A percentile compares a stretch with the other conserved stretches of the same genome.
phyloP scores from a whole-genome alignment of 139 green algal genomes.

The Chlorella sorokiniana region DNA sequence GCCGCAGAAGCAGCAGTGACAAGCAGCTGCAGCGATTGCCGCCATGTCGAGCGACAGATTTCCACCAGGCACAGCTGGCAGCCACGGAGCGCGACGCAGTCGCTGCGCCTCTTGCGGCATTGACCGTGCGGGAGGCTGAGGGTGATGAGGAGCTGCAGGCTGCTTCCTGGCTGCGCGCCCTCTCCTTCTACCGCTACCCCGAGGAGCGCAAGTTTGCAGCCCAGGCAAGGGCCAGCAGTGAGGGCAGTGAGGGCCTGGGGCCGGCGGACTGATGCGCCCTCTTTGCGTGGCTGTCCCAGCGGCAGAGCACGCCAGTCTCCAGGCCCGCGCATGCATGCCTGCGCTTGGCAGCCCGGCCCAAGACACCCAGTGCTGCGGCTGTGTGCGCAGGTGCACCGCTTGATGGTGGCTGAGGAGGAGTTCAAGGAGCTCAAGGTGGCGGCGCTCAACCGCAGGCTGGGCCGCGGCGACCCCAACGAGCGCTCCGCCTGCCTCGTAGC shows the following conservation, averaged over 20 bases:
- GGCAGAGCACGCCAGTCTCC: no score
- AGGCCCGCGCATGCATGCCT: no score
- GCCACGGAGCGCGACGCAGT: neutral
- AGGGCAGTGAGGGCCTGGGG: no score
- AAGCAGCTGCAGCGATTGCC: neutral
- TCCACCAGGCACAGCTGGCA: slow-evolving; percentile 28
- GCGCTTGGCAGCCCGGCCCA: neutral
- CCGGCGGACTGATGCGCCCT: no score
- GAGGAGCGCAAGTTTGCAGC: slow-evolving; percentile 59
- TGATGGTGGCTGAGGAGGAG: slow-evolving; percentile 55
- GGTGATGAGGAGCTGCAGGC: slow-evolving; percentile 50
- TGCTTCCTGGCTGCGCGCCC: slow-evolving; percentile 43
- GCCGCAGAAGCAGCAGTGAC: neutral
- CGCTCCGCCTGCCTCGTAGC: slow-evolving; percentile 33
- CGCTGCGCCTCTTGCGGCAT: neutral
- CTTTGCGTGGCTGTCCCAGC: no score
- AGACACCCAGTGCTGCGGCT: no score
- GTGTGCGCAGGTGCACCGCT: slow-evolving; percentile 49
- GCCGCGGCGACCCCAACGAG: neutral
- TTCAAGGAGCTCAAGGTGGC: slow-evolving; percentile 39
- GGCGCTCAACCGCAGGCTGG: slow-evolving; percentile 21
- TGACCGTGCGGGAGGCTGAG: slow-evolving; percentile 27
- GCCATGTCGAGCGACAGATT: neutral
- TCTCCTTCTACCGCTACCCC: slow-evolving; percentile 61
- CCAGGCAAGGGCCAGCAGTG: slow-evolving; percentile 28